phyloP scores from a whole-genome alignment of 2,329 filamentous ascomycete species.

The Alternaria brassicicola region DNA sequence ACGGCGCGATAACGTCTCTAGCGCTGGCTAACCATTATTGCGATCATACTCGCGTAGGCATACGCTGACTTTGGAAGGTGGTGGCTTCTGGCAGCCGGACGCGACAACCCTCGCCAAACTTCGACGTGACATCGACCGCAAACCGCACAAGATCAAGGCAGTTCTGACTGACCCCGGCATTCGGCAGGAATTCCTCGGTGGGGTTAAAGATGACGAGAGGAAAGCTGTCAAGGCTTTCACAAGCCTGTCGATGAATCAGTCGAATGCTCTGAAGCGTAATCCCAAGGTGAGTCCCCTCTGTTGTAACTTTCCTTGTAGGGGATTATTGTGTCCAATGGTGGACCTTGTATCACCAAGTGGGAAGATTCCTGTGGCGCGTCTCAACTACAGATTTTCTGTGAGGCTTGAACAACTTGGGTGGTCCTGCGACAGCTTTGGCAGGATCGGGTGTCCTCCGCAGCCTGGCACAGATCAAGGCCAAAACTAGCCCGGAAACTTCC shows the following conservation, averaged over 20 bases:
- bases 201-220: slow-evolving; percentile 60
- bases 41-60: neutral
- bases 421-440: neutral
- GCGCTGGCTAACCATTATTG: neutral
- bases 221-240: slow-evolving; percentile 72
- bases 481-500: neutral
- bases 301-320: slow-evolving; percentile 10
- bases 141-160: slow-evolving; percentile 71
- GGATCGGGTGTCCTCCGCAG: slow-evolving; percentile 1
- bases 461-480: slow-evolving; percentile 4
- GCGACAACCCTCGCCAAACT: slow-evolving; percentile 68
- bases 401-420: neutral
- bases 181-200: slow-evolving; percentile 68
- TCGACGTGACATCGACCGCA: slow-evolving; percentile 75
- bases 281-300: slow-evolving; percentile 70
- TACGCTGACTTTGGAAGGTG: slow-evolving; percentile 58
- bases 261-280: slow-evolving; percentile 80
- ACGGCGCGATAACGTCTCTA: neutral
- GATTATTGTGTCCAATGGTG: neutral
- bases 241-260: slow-evolving; percentile 62
- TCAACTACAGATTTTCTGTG: neutral
- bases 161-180: slow-evolving; percentile 68
- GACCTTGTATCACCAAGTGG: neutral
- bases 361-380: neutral
- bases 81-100: slow-evolving; percentile 82